These are phyloP conservation scores for Anisogramma anomala DNA, from an alignment of 2,329 filamentous ascomycete species.

Conservation along the genomic window DNA sequence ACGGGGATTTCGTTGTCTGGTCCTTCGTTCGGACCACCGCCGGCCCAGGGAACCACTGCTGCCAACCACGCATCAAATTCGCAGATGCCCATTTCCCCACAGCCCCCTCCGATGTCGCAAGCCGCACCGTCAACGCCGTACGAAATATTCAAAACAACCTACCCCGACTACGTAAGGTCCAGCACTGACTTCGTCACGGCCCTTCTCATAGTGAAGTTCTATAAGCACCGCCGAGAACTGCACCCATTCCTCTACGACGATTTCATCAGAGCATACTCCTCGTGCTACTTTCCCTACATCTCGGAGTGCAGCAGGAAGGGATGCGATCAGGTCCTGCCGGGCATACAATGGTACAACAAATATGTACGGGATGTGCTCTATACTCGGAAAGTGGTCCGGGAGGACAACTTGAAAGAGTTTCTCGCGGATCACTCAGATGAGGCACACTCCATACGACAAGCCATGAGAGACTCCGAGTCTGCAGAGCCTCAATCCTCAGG, in stretches of 20 bases:
- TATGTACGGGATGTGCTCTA: slow-evolving; percentile 21
- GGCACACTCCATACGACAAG: slow-evolving; percentile 8
- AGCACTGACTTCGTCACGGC: slow-evolving; percentile 21
- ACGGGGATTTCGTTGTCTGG: not conserved
- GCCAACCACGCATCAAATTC: not conserved
- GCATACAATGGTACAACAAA: slow-evolving; percentile 25
- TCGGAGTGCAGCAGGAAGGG: slow-evolving; percentile 18
- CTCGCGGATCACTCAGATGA: slow-evolving; percentile 21
- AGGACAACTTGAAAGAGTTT: slow-evolving; percentile 20
- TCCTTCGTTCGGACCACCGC: not conserved
- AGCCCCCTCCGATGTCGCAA: not conserved
- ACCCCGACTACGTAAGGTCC: slow-evolving; percentile 21
- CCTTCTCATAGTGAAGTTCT: too few relatives aligned
- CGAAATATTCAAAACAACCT: slow-evolving; percentile 19
- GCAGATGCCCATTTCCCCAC: not conserved
- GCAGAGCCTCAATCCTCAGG: not conserved
- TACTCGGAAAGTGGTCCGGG: slow-evolving; percentile 20
- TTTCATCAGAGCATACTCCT: slow-evolving; percentile 24
- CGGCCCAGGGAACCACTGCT: not conserved
- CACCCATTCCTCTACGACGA: slow-evolving; percentile 24
- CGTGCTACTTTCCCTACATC: slow-evolving; percentile 23
- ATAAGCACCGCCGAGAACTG: slow-evolving; percentile 17
- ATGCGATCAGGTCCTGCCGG: slow-evolving; percentile 17
- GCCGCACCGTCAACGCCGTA: slow-evolving; percentile 17
- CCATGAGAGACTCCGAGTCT: slow-evolving; percentile 2